These are phyloP conservation scores for Chlorociboria aeruginascens DNA, from an alignment of 495 filamentous ascomycete genomes.

Conservation along the genomic window DNA sequence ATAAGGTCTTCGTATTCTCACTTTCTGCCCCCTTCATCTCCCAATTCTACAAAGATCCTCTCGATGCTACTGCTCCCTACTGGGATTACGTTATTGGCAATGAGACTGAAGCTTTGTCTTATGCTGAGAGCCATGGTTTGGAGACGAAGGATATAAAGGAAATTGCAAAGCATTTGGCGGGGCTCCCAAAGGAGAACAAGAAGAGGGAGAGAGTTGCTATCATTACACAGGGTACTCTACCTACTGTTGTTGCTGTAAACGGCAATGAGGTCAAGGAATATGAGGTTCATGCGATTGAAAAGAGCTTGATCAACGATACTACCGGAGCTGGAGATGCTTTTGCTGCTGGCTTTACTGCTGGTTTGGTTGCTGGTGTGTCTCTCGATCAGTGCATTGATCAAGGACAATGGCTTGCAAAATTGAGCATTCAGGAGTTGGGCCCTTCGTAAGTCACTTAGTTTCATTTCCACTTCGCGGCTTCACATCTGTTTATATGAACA, in stretches of 20 bases:
- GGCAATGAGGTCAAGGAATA: constrained; percentile 60
- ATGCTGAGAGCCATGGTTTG: constrained; percentile 66
- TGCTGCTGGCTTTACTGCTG: constrained; percentile 84
- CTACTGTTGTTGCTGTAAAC: constrained; percentile 68
- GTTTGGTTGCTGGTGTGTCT: constrained; percentile 70
- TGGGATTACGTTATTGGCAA: constrained; percentile 97
- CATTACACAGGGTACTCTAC: constrained; percentile 86
- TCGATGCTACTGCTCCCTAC: constrained; percentile 76
- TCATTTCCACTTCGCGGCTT: constrained; percentile 1
- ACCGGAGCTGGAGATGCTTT: constrained; percentile 97
- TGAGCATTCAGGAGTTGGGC: constrained; percentile 87
- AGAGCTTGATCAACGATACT: constrained; percentile 78
- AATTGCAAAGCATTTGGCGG: constrained; percentile 77
- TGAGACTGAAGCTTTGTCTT: constrained; percentile 83
- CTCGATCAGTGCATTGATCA: constrained; percentile 68
- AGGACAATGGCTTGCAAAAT: constrained; percentile 88
- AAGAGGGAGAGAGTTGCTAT: constrained; percentile 70
- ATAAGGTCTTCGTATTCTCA: constrained; percentile 86
- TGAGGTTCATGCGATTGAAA: constrained; percentile 63
- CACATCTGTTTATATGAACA: constrained; percentile 8
- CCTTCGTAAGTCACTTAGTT: constrained; percentile 63
- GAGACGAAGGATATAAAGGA: constrained; percentile 66
- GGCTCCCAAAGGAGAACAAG: constrained; percentile 81
- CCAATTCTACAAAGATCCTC: constrained; percentile 93
- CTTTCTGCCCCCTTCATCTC: constrained; percentile 91